phyloP scores from a whole-genome alignment of 805 yeast genomes.

The Candida fluviatilis region DNA sequence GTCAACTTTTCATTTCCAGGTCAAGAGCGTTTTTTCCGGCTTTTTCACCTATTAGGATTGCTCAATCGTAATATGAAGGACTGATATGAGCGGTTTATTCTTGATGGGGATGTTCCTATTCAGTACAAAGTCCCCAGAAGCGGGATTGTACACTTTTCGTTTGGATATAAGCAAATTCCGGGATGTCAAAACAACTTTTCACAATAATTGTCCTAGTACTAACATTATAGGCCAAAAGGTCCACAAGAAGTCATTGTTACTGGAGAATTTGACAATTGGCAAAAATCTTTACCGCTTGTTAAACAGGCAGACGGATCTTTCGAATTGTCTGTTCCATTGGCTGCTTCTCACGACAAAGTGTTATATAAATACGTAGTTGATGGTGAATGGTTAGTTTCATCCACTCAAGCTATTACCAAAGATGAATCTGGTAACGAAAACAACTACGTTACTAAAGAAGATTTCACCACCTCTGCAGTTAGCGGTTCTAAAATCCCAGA shows the following conservation, averaged over 20 bases:
- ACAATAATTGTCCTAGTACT: slow-evolving; percentile 16
- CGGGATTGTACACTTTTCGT: no score
- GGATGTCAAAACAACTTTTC: no score
- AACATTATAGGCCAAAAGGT: slow-evolving; percentile 40
- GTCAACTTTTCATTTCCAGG: no score
- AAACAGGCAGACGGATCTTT: slow-evolving; percentile 60
- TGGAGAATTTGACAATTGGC: slow-evolving; percentile 69
- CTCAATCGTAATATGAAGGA: no score
- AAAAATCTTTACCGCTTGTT: slow-evolving; percentile 54
- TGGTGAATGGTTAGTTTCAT: slow-evolving; percentile 55
- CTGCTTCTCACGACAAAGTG: slow-evolving; percentile 36
- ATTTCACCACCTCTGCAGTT: slow-evolving; percentile 19
- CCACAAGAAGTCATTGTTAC: slow-evolving; percentile 58
- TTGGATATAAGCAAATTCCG: no score
- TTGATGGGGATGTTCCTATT: no score
- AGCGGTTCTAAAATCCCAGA: slow-evolving; percentile 28
- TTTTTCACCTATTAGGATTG: no score
- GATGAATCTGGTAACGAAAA: slow-evolving; percentile 51
- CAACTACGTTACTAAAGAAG: slow-evolving; percentile 41
- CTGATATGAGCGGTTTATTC: no score
- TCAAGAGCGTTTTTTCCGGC: no score
- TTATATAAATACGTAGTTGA: slow-evolving; percentile 65
- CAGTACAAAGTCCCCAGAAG: no score
- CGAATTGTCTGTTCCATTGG: slow-evolving; percentile 54
- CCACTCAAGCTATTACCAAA: slow-evolving; percentile 35